Percentiles rank a stretch among this genome's conserved stretches.
phyloP scores from a whole-genome alignment of 192 early-diverging fungal species.

The Rhizophagus clarus region DNA sequence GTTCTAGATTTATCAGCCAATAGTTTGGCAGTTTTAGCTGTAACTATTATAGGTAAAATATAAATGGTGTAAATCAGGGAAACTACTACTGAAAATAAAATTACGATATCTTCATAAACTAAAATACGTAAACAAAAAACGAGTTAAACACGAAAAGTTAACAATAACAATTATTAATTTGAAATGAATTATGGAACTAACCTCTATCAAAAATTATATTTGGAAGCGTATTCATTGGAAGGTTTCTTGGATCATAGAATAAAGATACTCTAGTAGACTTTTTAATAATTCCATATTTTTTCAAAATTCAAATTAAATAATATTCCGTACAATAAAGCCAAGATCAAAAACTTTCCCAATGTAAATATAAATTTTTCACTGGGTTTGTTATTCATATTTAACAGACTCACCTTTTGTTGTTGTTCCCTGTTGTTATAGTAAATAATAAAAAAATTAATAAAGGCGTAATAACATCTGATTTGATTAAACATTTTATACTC shows the following conservation, averaged over 20 bases:
- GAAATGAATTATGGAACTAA: conserved; percentile 1
- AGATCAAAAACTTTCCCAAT: not conserved
- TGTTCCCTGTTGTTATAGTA: not conserved
- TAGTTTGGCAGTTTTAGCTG: conserved; percentile 6
- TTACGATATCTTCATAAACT: conserved; percentile 29
- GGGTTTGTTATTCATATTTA: not conserved
- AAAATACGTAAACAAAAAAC: not conserved
- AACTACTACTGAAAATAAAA: conserved; percentile 18
- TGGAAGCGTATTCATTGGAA: conserved; percentile 27
- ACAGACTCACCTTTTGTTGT: conserved; percentile 24
- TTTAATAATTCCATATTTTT: not conserved
- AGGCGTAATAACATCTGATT: not conserved
- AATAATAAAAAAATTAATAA: not conserved
- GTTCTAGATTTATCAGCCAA: conserved; percentile 25
- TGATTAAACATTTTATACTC: conserved; percentile 12
- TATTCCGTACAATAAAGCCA: conserved; percentile 6
- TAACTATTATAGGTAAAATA: conserved; percentile 24
- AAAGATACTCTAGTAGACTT: not conserved
- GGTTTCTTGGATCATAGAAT: conserved; percentile 22
- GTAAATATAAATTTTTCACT: not conserved
- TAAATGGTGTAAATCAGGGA: conserved; percentile 32
- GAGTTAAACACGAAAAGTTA: not conserved
- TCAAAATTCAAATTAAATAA: conserved; percentile 19
- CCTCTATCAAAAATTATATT: conserved; percentile 29
- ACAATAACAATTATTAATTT: not conserved